Percentiles rank a stretch among this genome's conserved stretches.
These are phyloP conservation scores for Leptographium wingfieldii DNA, from an alignment of 2,329 filamentous ascomycete genomes.

Conservation along the genomic window DNA sequence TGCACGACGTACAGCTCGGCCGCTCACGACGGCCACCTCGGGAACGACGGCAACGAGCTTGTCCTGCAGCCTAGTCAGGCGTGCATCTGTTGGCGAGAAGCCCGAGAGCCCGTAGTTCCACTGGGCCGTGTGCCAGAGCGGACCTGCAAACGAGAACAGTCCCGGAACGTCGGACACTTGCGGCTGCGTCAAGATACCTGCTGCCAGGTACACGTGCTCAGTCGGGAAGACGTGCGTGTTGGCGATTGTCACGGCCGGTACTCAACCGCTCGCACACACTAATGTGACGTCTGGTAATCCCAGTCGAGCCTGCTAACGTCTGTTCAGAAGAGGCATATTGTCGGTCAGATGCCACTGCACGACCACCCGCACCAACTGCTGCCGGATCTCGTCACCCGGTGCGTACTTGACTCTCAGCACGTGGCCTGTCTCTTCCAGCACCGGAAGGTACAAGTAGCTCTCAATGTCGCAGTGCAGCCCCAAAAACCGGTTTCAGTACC, in stretches of 20 bases:
- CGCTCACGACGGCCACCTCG: constrained; percentile 29
- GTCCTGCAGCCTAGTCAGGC: constrained; percentile 30
- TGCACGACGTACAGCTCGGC: constrained; percentile 44
- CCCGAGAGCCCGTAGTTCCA: constrained; percentile 34
- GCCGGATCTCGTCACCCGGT: constrained; percentile 25
- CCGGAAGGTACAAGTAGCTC: constrained; percentile 44
- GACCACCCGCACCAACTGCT: constrained; percentile 32
- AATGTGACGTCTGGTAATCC: constrained; percentile 22
- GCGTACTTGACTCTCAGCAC: constrained; percentile 36
- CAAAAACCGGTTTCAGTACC: constrained; percentile 40
- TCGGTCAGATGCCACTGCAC: constrained; percentile 29
- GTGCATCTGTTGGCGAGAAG: constrained; percentile 24
- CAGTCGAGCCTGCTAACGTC: constrained; percentile 24
- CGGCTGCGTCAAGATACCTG: constrained; percentile 23
- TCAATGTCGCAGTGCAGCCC: constrained; percentile 45
- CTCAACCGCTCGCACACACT: constrained; percentile 15
- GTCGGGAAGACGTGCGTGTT: constrained; percentile 17
- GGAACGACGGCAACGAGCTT: constrained; percentile 36
- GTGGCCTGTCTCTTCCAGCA: constrained; percentile 47
- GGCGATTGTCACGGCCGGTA: background rate
- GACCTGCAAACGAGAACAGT: constrained; percentile 46
- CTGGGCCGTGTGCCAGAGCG: constrained; percentile 45
- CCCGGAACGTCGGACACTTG: constrained; percentile 39
- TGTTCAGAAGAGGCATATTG: constrained; percentile 32
- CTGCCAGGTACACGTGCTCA: constrained; percentile 26